A percentile compares a stretch with the other conserved stretches of the same genome.
phyloP scores from a whole-genome alignment of 2,329 filamentous ascomycete species.

The Talaromyces pinophilus region DNA sequence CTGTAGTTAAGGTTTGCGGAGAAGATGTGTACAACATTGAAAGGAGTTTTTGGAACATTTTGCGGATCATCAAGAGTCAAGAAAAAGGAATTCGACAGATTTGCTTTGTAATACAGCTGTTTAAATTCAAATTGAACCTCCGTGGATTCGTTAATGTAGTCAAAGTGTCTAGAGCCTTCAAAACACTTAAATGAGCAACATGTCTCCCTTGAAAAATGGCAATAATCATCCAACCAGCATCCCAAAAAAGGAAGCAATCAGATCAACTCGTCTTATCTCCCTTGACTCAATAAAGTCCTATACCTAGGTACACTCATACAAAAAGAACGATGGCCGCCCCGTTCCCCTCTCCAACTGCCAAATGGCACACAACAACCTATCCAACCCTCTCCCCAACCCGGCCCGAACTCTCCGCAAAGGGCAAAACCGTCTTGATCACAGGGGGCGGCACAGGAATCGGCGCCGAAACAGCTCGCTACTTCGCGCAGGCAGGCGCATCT shows the following conservation, averaged over 20 bases:
- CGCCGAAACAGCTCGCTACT: conserved; percentile 44
- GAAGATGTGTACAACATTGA: not conserved
- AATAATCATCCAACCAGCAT: not conserved
- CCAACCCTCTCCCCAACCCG: conserved; percentile 42
- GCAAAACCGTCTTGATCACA: conserved; percentile 47
- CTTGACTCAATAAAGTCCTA: no score
- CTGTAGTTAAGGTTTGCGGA: not conserved
- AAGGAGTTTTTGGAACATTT: not conserved
- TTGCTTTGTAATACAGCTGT: not conserved
- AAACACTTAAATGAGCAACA: not conserved
- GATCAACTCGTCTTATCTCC: not conserved
- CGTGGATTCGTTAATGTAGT: no score
- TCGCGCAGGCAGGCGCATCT: conserved; percentile 49
- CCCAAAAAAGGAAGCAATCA: not conserved
- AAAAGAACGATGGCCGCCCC: conserved; percentile 30
- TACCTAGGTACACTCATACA: not conserved
- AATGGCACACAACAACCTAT: conserved; percentile 27
- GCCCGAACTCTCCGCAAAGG: conserved; percentile 43
- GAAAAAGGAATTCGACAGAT: not conserved
- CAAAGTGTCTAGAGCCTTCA: not conserved
- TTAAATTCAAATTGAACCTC: not conserved
- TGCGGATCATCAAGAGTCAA: no score
- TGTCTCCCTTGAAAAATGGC: not conserved
- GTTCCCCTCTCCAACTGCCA: conserved; percentile 44
- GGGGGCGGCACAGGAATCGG: conserved; percentile 53